Base-by-base conservation (phyloP, 2,329 filamentous ascomycete genomes). In the Didymosphaeria variabile region DNA sequence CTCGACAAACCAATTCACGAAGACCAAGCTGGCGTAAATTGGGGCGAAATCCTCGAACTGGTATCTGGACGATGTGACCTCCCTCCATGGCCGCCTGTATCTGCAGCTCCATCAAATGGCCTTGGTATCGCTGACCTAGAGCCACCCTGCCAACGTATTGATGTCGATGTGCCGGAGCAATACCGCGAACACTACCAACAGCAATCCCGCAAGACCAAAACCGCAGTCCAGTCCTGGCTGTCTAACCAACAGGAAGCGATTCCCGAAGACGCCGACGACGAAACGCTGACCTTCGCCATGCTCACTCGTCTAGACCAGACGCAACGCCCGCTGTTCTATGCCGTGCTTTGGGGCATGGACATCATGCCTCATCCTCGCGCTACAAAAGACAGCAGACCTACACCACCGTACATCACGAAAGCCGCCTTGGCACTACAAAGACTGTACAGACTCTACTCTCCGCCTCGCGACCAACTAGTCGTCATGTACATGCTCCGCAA, bases 31-130 rank as follows among this genome's bases (percentile, higher is more conserved):
- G 94, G 93, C 2, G 84, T 97, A 32, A 95, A 92, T 64, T 99
- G 94, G 94, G 94, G 95, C 10, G 94, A 98, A 75, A 93, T 98
- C 13, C 81, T 99, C 26, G 95, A 99, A 78, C 89, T 94, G 74
- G 93, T 97, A 13, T 95, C 93, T 65, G 94, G 94, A 19, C 88
- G 94, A 57, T 88, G 92, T 61, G 93, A 97, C 68, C 84, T 97
- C 55, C 94, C 94, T 0, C 80, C 85, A 17, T 97, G 94, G 94
- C 94, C 94, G 23, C 93, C 94, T 0, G 95, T 97, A 72, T 89
- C 88, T 67, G 65, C 71, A 29, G 64, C 62, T 0, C 64, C 68
- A 5, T 84, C 86, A 44, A 83, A 87, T 40, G 88, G 87, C 3
- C 78, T 88, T n/a, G 86, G 85, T n/a, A 82, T 88, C 42, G 81